Percentiles rank a stretch among this genome's conserved stretches.
These are phyloP conservation scores for Euphorbia peplus DNA, from an alignment of 345 rosid species.

Conservation along the genomic window DNA sequence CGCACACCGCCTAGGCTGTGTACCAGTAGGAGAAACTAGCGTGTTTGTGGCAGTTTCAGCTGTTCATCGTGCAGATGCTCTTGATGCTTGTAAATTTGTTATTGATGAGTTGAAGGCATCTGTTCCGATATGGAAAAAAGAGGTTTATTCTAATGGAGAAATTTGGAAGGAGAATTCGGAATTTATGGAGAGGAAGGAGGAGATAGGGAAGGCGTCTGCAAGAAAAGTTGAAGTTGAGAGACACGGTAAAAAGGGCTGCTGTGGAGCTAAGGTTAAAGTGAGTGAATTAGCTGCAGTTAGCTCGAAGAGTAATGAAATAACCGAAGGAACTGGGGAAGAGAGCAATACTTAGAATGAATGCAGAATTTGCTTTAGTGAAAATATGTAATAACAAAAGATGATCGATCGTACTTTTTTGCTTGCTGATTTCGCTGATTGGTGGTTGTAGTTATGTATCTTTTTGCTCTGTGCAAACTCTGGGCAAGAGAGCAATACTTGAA, in stretches of 20 bases:
- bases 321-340: not conserved
- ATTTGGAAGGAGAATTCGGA: slow-evolving; percentile 94
- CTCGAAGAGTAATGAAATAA: not conserved
- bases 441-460: too few species aligned
- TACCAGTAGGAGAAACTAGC: slow-evolving; percentile 85
- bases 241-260: slow-evolving; percentile 43
- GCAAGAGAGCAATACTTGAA: too few species aligned
- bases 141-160: slow-evolving; percentile 81
- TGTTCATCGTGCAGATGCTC: slow-evolving; percentile 75
- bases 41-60: slow-evolving; percentile 79
- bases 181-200: slow-evolving; percentile 58
- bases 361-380: not conserved
- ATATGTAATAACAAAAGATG: too few species aligned
- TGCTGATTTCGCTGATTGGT: too few species aligned
- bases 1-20: slow-evolving; percentile 74
- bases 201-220: slow-evolving; percentile 40
- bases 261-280: slow-evolving; percentile 55
- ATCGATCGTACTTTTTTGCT: too few species aligned
- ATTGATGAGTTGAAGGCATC: slow-evolving; percentile 83
- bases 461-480: too few species aligned
- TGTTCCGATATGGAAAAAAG: slow-evolving; percentile 95
- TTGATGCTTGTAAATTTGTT: slow-evolving; percentile 80
- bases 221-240: slow-evolving; percentile 30
- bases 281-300: slow-evolving; percentile 12
- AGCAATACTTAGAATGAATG: not conserved